Conservation (phyloP, 495 filamentous ascomycete species). For the Staphylotrichum tortipilum region DNA sequence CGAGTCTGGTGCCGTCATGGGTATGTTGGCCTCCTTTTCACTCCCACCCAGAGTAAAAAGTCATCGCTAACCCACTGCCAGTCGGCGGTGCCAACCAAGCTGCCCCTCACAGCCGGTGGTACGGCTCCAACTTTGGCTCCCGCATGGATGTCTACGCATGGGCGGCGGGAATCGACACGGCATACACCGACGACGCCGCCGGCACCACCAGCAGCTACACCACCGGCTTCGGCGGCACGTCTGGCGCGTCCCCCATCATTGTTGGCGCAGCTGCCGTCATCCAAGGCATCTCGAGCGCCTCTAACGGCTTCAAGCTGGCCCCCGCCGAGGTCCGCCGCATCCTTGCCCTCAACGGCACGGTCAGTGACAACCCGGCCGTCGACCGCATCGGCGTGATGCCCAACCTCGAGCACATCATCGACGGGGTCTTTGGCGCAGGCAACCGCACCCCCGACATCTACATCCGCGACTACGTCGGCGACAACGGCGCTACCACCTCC, state of each 20-base stretch:
- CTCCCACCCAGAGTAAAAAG: no score
- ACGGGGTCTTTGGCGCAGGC: not conserved
- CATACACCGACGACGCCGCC: constrained; percentile 2
- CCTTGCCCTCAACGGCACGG: constrained; percentile 4
- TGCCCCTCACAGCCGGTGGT: constrained; percentile 1
- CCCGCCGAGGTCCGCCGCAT: constrained; percentile 4
- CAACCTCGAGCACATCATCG: constrained; percentile 6
- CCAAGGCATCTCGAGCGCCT: constrained; percentile 10
- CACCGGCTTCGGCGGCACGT: constrained; percentile 10
- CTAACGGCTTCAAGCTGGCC: constrained; percentile 1
- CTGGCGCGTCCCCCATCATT: constrained; percentile 12
- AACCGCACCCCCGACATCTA: constrained; percentile 1
- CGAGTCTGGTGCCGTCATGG: constrained; percentile 17
- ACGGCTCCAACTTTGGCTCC: constrained; percentile 10
- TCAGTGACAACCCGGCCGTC: not conserved
- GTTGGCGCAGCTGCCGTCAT: constrained; percentile 9
- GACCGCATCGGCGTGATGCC: constrained; percentile 11
- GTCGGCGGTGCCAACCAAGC: not conserved
- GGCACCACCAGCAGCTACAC: constrained; percentile 4
- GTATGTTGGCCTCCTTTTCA: no score
- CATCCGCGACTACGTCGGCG: constrained; percentile 3
- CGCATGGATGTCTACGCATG: constrained; percentile 15
- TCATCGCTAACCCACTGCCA: no score
- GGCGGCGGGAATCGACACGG: constrained; percentile 11
- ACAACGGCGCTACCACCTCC: not conserved